phyloP scores from a whole-genome alignment of 306 rosid species.

The Ammopiptanthus mongolicus region DNA sequence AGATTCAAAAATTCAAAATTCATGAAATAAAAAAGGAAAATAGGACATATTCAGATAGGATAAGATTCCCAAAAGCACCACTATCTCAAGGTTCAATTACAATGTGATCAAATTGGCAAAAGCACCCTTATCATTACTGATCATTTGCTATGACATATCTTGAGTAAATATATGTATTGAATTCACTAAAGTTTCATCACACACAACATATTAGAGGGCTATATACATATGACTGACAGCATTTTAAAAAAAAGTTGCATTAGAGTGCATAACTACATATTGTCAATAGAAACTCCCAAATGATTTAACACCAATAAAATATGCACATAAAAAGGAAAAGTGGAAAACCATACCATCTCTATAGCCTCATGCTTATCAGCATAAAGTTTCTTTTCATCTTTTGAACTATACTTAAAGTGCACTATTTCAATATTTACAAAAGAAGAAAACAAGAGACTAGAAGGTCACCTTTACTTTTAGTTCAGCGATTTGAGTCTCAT shows the following conservation, averaged over 20 bases:
- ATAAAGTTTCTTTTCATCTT: background rate
- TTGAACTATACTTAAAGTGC: background rate
- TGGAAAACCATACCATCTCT: background rate
- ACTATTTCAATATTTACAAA: background rate
- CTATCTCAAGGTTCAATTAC: background rate
- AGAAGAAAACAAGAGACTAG: background rate
- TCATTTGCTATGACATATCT: background rate
- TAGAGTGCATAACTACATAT: background rate
- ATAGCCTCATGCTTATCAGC: background rate
- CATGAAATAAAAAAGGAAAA: background rate
- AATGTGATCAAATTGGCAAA: background rate
- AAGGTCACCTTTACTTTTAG: constrained; percentile 69
- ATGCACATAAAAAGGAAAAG: constrained; percentile 1
- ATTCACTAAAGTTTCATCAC: background rate
- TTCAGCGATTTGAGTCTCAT: constrained; percentile 81
- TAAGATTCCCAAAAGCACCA: background rate
- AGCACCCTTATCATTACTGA: background rate
- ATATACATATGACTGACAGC: background rate
- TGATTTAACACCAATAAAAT: background rate
- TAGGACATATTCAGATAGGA: background rate
- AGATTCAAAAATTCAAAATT: background rate
- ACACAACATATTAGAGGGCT: background rate
- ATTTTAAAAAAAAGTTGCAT: background rate
- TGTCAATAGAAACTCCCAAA: background rate
- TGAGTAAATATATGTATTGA: background rate